Base-by-base conservation (phyloP, 2,329 filamentous ascomycete species). In the Dactylellina drechsleri region DNA sequence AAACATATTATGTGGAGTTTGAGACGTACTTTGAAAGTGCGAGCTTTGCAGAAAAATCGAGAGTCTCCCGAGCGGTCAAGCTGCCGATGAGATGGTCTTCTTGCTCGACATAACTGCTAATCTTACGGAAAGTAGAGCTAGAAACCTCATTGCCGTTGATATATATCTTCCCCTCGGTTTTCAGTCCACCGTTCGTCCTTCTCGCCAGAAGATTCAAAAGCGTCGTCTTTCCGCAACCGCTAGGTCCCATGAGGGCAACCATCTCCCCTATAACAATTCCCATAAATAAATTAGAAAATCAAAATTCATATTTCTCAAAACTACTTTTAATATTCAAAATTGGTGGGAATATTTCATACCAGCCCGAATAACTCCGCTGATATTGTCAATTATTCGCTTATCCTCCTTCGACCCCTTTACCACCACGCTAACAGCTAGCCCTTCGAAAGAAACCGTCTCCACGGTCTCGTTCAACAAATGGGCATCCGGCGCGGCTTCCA, bases 21-120 rank as follows among this genome's bases (percentile, higher is more conserved):
- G 18, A 28, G 4, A 36, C 82, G 77, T 82, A 87, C 87, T 84
- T 85, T 0, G 86, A 81, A 78, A 90, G 78, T 74, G 88, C 82
- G 2, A 96, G 86, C 28, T 90, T 86, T 0, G 92, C 91, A 0
- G 91, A 90, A 81, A 96, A 96, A 76, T 88, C 83, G 74, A 96
- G 83, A 0, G 92, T 96, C 83, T 96, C 92, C 28, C 86, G 85
- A 7, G 94, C 91, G 0, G 92, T 96, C 77, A 96, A 84, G 0
- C 90, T 90, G 3, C 92, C 92, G 59, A 94, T 90, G 12, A 96
- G 85, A 0, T 91, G 90, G 83, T 96, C 92, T 77, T 96, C 92
- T 81, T 96, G 92, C 83, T 96, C 92, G 20, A 96, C 92, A 80
- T 93, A 96, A 54, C 88, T 88, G 65, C 87, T 90, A 58, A 94